Evolutionary conservation across 1,284 basidiomycete species (phyloP).

Genomic region (Serendipita sp.): DNA sequence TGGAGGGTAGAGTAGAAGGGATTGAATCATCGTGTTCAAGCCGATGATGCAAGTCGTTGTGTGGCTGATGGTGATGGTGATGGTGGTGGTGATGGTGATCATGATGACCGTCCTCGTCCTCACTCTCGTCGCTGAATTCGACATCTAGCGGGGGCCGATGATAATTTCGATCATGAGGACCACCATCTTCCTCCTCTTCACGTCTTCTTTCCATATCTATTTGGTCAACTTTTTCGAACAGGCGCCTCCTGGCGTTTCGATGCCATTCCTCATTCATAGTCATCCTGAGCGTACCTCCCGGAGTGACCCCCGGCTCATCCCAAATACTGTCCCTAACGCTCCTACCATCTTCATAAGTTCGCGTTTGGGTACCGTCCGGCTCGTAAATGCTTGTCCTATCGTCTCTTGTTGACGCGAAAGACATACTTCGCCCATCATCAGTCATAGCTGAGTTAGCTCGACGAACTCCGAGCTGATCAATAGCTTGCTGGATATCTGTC

Average conservation of each 20-base stretch:
- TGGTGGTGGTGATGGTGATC: slow-evolving; percentile 25
- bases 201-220: slow-evolving; percentile 7
- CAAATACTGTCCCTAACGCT: not conserved
- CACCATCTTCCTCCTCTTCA: slow-evolving; percentile 12
- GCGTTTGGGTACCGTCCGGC: slow-evolving; percentile 29
- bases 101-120: slow-evolving; percentile 41
- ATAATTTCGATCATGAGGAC: slow-evolving; percentile 26
- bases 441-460: slow-evolving; percentile 18
- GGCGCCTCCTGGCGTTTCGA: not conserved
- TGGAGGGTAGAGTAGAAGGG: slow-evolving; percentile 2
- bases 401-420: slow-evolving; percentile 50
- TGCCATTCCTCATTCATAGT: slow-evolving; percentile 9
- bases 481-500: slow-evolving; percentile 77
- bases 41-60: not conserved
- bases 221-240: slow-evolving; percentile 3
- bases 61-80: slow-evolving; percentile 12
- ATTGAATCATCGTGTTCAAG: slow-evolving; percentile 3
- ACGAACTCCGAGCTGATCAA: slow-evolving; percentile 51
- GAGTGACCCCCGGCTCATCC: not conserved
- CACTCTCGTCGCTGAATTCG: slow-evolving; percentile 71
- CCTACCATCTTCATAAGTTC: slow-evolving; percentile 36
- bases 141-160: slow-evolving; percentile 53
- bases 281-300: not conserved
- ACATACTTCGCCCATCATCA: slow-evolving; percentile 53
- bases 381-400: slow-evolving; percentile 33